Percentiles rank a stretch among this genome's conserved stretches.
phyloP scores from a whole-genome alignment of 2,329 filamentous ascomycete species.

The Akanthomyces uredinophilus region DNA sequence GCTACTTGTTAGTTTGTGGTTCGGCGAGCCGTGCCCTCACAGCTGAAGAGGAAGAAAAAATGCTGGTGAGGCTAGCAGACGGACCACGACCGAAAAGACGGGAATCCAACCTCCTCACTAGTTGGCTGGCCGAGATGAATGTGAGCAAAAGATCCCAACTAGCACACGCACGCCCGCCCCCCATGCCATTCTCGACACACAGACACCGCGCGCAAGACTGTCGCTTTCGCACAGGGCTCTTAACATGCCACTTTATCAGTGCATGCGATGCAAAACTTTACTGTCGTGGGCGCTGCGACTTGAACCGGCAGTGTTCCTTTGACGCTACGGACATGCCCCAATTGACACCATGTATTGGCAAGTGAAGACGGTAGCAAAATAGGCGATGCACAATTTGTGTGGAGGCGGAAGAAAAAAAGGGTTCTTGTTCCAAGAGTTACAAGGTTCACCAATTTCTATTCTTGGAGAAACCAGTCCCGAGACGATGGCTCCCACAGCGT shows the following conservation, averaged over 20 bases:
- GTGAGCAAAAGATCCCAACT: neutral
- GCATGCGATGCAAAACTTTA: no score
- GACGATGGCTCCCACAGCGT: neutral
- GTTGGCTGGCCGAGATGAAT: neutral
- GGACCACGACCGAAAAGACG: neutral
- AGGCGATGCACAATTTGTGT: neutral
- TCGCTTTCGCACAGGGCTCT: no score
- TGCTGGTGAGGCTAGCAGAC: neutral
- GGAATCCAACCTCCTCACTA: neutral
- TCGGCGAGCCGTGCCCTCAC: neutral
- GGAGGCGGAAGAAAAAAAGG: neutral
- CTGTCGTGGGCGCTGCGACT: no score
- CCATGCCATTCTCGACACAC: neutral
- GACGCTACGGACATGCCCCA: no score
- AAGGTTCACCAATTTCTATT: constrained; percentile 10
- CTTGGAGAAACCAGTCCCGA: constrained; percentile 2
- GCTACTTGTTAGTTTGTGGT: no score
- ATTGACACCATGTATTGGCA: no score
- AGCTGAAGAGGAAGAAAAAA: neutral
- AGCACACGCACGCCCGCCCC: neutral
- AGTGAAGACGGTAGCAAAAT: neutral
- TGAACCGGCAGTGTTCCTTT: no score
- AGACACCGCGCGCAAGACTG: no score
- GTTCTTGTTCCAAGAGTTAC: neutral
- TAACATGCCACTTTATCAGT: no score